Conservation (phyloP, 2,329 filamentous ascomycete species). For the Fusarium anthophilum region DNA sequence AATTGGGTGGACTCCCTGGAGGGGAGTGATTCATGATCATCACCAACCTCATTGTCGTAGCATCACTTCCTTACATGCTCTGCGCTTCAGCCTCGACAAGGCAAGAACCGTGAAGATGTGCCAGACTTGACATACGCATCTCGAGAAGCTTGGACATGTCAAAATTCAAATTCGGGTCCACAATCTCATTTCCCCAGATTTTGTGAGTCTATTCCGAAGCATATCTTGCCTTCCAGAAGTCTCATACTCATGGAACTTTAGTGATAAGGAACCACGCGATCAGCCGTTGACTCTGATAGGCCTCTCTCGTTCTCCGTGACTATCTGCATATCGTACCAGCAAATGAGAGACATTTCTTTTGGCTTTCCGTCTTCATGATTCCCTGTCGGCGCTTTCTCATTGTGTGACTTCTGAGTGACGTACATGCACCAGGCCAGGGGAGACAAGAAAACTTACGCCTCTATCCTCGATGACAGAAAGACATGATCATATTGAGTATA, state of each 20-base stretch:
- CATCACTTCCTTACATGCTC: background rate
- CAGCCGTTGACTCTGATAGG: background rate
- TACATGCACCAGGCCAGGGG: background rate
- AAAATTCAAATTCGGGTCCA: background rate
- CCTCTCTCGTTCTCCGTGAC: background rate
- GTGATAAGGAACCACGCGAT: background rate
- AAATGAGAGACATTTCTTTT: background rate
- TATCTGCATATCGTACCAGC: background rate
- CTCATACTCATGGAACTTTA: background rate
- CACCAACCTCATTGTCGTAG: background rate
- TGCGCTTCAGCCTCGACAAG: background rate
- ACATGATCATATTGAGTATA: accelerated
- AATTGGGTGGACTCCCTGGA: background rate
- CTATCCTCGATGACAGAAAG: too few relatives aligned
- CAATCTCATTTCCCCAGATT: background rate
- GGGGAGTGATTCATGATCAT: background rate
- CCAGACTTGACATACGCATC: background rate
- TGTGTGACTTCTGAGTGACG: background rate
- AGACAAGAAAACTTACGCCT: too few relatives aligned
- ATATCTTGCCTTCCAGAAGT: background rate
- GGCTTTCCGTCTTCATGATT: background rate
- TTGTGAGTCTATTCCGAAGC: background rate
- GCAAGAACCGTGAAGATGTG: background rate
- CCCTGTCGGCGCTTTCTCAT: background rate
- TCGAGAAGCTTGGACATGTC: background rate